phyloP scores from a whole-genome alignment of 805 yeast genomes.

The Saccharomyces mikatae region DNA sequence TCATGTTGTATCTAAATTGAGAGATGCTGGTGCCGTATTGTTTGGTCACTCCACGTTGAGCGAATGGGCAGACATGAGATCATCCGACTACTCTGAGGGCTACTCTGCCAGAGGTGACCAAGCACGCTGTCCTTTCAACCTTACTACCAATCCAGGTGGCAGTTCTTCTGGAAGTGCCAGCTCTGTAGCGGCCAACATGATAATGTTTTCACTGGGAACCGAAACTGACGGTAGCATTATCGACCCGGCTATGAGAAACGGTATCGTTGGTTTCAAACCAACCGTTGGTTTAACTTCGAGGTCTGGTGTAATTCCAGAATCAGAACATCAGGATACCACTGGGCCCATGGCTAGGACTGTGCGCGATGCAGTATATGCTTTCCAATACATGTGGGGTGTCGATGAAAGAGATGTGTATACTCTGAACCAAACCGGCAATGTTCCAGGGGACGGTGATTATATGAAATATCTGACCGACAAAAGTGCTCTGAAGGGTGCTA shows the following conservation, averaged over 20 bases:
- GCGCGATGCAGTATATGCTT: conserved; percentile 24
- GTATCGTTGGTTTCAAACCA: conserved; percentile 25
- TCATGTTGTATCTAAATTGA: conserved; percentile 18
- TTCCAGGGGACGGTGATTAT: conserved; percentile 26
- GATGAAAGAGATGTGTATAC: conserved; percentile 23
- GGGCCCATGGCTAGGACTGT: conserved; percentile 27
- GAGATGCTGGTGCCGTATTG: conserved; percentile 27
- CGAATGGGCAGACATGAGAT: conserved; percentile 30
- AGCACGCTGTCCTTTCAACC: conserved; percentile 24
- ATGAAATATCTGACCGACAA: conserved; percentile 19
- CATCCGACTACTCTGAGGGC: conserved; percentile 23
- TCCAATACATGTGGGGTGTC: conserved; percentile 26
- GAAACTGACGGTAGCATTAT: conserved; percentile 28
- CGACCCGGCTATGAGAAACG: conserved; percentile 24
- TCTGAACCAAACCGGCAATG: conserved; percentile 21
- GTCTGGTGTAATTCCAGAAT: conserved; percentile 26
- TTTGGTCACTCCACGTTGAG: conserved; percentile 26
- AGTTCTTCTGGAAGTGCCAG: conserved; percentile 27
- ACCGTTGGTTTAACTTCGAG: conserved; percentile 27
- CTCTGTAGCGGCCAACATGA: conserved; percentile 26
- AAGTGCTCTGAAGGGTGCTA: conserved; percentile 25
- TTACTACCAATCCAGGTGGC: conserved; percentile 25
- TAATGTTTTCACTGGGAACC: conserved; percentile 25
- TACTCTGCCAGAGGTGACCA: conserved; percentile 27
- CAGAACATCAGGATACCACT: conserved; percentile 25